Evolutionary conservation across 140 eudicot genomes (phyloP).

Genomic region (Cichorium intybus): DNA sequence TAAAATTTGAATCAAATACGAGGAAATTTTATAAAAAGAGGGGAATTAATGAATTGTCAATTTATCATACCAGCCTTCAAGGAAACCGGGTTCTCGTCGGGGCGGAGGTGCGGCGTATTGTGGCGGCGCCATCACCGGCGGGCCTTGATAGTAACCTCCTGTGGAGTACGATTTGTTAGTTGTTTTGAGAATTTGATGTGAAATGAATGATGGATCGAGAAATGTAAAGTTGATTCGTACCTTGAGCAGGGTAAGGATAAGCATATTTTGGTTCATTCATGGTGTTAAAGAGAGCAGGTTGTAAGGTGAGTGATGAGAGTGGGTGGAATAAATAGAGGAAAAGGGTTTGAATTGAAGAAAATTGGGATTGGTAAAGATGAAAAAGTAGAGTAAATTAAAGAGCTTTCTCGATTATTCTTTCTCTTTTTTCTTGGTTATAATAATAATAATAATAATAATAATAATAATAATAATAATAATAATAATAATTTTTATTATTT

Average conservation of each 20-base stretch:
- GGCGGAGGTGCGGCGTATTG: constrained; percentile 80
- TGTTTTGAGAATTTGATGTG: background rate
- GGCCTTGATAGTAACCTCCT: constrained; percentile 85
- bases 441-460: no score
- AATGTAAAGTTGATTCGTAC: constrained; percentile 1
- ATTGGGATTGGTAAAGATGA: constrained; percentile 15
- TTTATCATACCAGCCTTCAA: constrained; percentile 87
- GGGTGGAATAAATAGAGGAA: constrained; percentile 19
- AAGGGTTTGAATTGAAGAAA: background rate
- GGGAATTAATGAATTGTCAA: background rate
- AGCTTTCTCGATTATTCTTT: constrained; percentile 20
- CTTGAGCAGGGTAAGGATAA: constrained; percentile 80
- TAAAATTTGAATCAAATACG: background rate
- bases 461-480: background rate
- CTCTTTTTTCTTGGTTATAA: background rate
- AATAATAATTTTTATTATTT: background rate
- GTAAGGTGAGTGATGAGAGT: background rate
- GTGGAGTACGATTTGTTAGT: background rate
- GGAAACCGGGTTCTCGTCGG: constrained; percentile 65
- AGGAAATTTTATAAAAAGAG: background rate
- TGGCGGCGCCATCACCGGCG: constrained; percentile 97
- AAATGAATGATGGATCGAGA: background rate
- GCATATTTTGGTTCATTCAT: constrained; percentile 86
- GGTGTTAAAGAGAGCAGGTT: background rate
- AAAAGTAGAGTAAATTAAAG: background rate